Percentiles rank a stretch among this genome's conserved stretches.
Evolutionary conservation across 1,284 basidiomycete genomes (phyloP).

Genomic region (Pyrrhoderma lamaoense): DNA sequence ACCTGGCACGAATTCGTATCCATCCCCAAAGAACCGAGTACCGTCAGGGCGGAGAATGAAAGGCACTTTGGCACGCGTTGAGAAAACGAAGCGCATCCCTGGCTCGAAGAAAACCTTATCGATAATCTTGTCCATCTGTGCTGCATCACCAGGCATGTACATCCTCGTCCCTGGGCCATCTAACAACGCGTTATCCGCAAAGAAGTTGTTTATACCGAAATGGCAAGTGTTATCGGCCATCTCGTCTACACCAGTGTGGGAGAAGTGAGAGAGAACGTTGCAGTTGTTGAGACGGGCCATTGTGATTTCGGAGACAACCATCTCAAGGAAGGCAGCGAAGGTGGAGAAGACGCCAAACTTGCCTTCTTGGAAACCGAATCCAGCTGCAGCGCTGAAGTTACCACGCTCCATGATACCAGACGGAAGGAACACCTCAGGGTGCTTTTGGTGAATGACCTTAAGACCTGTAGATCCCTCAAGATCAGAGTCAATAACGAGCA

Average conservation of each 20-base stretch:
- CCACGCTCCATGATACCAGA: constrained; percentile 82
- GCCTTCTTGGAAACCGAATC: constrained; percentile 70
- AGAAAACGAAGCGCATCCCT: constrained; percentile 78
- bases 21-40: constrained; percentile 57
- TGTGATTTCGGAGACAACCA: constrained; percentile 81
- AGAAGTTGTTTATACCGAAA: constrained; percentile 78
- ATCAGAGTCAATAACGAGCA: constrained; percentile 86
- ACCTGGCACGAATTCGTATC: constrained; percentile 73
- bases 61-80: constrained; percentile 80
- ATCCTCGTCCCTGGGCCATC: constrained; percentile 65
- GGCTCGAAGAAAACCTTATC: constrained; percentile 73
- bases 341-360: constrained; percentile 81
- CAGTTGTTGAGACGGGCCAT: constrained; percentile 84
- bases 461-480: constrained; percentile 82
- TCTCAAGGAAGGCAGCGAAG: constrained; percentile 84
- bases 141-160: constrained; percentile 79
- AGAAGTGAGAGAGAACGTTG: constrained; percentile 82
- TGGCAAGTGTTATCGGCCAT: constrained; percentile 85
- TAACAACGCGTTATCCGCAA: constrained; percentile 76
- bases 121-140: constrained; percentile 74
- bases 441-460: constrained; percentile 79
- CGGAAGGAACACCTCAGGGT: constrained; percentile 78
- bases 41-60: constrained; percentile 77
- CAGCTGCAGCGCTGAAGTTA: constrained; percentile 79
- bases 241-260: constrained; percentile 77